phyloP scores from a whole-genome alignment of 2,329 filamentous ascomycete species.

The Neocatenulostroma microsporum region DNA sequence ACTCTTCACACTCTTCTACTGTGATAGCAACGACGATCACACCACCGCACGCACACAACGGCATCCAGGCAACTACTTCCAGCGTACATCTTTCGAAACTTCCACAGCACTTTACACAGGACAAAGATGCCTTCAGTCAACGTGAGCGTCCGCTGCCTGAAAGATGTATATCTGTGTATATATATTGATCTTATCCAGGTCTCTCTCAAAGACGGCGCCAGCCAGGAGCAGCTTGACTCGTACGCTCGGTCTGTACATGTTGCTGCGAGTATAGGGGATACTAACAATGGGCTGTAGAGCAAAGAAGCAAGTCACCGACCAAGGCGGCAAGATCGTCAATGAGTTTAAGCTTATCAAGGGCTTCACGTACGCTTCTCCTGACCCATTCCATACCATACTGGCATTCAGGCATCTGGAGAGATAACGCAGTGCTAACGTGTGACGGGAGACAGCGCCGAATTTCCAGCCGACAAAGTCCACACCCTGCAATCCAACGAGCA shows the following conservation, averaged over 20 bases:
- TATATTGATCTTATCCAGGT: conserved; percentile 48
- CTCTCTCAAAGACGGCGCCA: conserved; percentile 66
- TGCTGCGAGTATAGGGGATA: conserved; percentile 6
- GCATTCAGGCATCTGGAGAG: neutral
- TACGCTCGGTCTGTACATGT: conserved; percentile 33
- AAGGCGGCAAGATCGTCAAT: conserved; percentile 77
- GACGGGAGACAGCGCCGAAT: conserved; percentile 58
- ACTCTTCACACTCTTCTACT: too few species aligned
- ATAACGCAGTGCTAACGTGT: neutral
- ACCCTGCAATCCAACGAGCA: conserved; percentile 62
- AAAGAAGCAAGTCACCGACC: conserved; percentile 64
- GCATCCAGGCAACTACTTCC: too few species aligned
- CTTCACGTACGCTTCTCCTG: conserved; percentile 65
- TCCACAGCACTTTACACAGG: too few species aligned
- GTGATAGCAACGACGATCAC: too few species aligned
- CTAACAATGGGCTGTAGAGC: conserved; percentile 45
- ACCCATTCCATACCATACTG: neutral
- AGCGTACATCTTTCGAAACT: too few species aligned
- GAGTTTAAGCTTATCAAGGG: conserved; percentile 85
- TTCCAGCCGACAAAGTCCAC: conserved; percentile 57
- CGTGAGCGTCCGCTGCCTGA: conserved; percentile 15
- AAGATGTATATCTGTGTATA: neutral
- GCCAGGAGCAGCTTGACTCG: conserved; percentile 59
- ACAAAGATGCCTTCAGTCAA: conserved; percentile 24
- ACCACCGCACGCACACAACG: too few species aligned